Evolutionary conservation across 2,329 filamentous ascomycete genomes (phyloP).

Genomic region (Talaromyces sp.): DNA sequence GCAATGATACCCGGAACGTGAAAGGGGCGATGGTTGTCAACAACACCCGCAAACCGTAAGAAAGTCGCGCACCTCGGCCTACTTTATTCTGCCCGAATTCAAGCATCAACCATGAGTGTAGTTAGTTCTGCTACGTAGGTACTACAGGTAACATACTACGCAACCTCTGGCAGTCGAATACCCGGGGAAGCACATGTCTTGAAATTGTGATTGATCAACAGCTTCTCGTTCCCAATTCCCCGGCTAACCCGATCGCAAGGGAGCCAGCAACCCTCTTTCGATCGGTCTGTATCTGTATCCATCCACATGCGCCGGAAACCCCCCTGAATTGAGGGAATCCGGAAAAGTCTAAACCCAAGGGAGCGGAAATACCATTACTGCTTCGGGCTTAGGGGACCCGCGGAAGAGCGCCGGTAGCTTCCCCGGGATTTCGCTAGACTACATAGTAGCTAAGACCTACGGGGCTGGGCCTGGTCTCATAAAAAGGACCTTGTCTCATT

Average conservation of each 20-base stretch:
- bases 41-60: not conserved
- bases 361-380: not conserved
- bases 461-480: slow-evolving; percentile 1
- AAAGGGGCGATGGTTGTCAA: not conserved
- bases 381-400: not conserved
- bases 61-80: not conserved
- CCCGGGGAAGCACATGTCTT: not conserved
- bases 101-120: not conserved
- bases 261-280: not conserved
- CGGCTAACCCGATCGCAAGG: not conserved
- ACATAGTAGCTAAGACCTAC: not conserved
- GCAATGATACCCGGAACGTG: not conserved
- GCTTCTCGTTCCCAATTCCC: not conserved
- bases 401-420: not conserved
- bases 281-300: not conserved
- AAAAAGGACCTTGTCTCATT: not conserved
- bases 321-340: not conserved
- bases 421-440: not conserved
- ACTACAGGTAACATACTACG: not conserved
- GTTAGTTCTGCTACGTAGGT: not conserved
- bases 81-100: not conserved
- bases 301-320: not conserved
- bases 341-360: not conserved
- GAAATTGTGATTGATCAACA: not conserved
- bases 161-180: not conserved